These are phyloP conservation scores for Oidiodendron maius DNA, from an alignment of 495 filamentous ascomycete species.

Conservation along the genomic window DNA sequence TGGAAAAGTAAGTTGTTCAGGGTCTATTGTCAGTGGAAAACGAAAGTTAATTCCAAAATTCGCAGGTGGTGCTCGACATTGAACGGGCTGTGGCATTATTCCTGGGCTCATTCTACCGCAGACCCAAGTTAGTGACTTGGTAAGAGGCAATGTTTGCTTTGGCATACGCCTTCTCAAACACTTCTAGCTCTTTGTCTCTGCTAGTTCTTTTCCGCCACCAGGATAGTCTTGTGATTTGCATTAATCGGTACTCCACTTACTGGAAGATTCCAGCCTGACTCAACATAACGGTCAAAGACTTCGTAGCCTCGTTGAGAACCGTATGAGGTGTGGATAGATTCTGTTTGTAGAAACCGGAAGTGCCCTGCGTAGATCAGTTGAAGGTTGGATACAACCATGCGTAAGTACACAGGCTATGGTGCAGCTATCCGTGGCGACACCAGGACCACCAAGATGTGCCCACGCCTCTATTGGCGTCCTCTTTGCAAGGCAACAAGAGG, in stretches of 20 bases:
- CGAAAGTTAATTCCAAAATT: no score
- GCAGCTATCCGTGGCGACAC: conserved; percentile 10
- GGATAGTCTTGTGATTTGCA: conserved; percentile 8
- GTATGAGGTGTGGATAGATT: neutral
- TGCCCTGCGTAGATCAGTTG: conserved; percentile 8
- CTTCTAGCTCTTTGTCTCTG: conserved; percentile 13
- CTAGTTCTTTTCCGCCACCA: conserved; percentile 10
- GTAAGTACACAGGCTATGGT: conserved; percentile 1
- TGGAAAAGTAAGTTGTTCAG: conserved; percentile 10
- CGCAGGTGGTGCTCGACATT: conserved; percentile 2
- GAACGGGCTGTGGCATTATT: conserved; percentile 8
- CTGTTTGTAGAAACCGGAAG: conserved; percentile 17
- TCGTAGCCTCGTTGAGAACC: conserved; percentile 11
- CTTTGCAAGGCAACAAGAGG: neutral
- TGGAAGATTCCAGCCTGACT: conserved; percentile 11
- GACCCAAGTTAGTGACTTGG: neutral
- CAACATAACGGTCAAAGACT: conserved; percentile 7
- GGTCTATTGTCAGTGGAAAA: no score
- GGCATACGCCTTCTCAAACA: neutral
- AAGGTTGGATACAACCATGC: conserved; percentile 9
- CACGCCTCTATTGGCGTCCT: neutral
- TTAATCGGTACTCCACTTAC: conserved; percentile 8
- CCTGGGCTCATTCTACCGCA: neutral
- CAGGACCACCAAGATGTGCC: neutral
- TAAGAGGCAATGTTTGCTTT: neutral